These are phyloP conservation scores for Chytriomyces hyalinus DNA, from an alignment of 192 early-diverging fungal species.

Conservation along the genomic window DNA sequence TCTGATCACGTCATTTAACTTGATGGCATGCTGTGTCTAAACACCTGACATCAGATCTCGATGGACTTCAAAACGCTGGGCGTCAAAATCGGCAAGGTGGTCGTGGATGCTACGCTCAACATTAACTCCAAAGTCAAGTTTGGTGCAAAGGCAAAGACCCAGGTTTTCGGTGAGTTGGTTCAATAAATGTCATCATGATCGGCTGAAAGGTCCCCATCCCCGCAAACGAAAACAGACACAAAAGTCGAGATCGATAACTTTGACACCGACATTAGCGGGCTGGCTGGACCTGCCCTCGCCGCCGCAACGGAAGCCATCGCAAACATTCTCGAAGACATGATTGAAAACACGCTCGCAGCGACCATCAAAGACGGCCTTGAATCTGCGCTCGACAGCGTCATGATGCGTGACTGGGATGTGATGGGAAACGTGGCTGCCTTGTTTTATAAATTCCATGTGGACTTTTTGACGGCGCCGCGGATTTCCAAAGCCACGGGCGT, in stretches of 20 bases:
- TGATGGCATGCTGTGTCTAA: background rate
- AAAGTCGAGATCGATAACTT: conserved; percentile 3
- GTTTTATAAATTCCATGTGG: conserved; percentile 22
- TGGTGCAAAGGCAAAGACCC: conserved; percentile 13
- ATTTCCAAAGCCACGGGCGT: conserved; percentile 20
- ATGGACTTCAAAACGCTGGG: conserved; percentile 18
- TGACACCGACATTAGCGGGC: conserved; percentile 9
- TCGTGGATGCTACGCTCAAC: conserved; percentile 2
- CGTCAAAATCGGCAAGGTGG: background rate
- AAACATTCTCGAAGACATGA: background rate
- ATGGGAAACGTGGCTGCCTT: conserved; percentile 12
- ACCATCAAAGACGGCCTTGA: background rate
- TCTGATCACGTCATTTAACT: background rate
- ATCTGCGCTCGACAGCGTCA: conserved; percentile 3
- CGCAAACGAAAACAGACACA: conserved; percentile 1
- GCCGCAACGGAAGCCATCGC: conserved; percentile 1
- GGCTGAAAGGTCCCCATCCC: background rate
- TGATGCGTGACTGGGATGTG: conserved; percentile 23
- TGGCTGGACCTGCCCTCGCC: conserved; percentile 1
- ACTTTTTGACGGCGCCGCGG: conserved; percentile 8
- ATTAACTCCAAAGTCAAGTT: conserved; percentile 21
- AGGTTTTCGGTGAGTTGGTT: conserved; percentile 16
- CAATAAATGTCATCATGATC: background rate
- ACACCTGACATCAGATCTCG: conserved; percentile 1
- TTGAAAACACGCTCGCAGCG: background rate